A percentile compares a stretch with the other conserved stretches of the same genome.
Evolutionary conservation across 805 yeast species (phyloP).

Genomic region (Candida michaelii): DNA sequence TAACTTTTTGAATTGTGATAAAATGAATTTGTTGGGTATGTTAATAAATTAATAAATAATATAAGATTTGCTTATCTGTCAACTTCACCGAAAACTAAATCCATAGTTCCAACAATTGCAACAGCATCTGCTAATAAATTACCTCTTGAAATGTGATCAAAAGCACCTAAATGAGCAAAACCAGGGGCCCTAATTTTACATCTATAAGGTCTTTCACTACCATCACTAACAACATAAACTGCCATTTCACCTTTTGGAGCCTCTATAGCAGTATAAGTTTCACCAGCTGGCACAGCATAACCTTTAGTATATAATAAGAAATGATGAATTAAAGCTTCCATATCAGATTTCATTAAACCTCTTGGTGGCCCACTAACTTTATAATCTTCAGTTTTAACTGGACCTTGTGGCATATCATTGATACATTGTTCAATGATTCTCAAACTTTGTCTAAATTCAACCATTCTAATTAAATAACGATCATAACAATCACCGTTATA

Average conservation of each 20-base stretch:
- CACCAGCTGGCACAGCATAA: constrained; percentile 85
- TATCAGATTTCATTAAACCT: constrained; percentile 80
- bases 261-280: constrained; percentile 87
- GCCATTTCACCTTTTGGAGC: constrained; percentile 97
- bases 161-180: constrained; percentile 85
- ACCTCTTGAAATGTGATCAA: constrained; percentile 83
- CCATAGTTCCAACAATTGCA: constrained; percentile 94
- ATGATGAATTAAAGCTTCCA: constrained; percentile 91
- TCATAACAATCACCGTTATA: constrained; percentile 88
- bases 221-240: constrained; percentile 84
- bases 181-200: constrained; percentile 96
- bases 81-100: constrained; percentile 91
- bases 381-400: constrained; percentile 87
- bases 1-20: not conserved
- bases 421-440: constrained; percentile 88
- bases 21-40: constrained; percentile 1
- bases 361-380: constrained; percentile 84
- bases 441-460: constrained; percentile 87
- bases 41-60: not conserved
- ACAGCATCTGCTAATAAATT: constrained; percentile 89
- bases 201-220: constrained; percentile 86
- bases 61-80: constrained; percentile 58
- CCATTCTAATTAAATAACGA: constrained; percentile 85
- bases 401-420: constrained; percentile 90
- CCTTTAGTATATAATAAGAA: constrained; percentile 87